phyloP scores from a whole-genome alignment of 2,329 filamentous ascomycete genomes.

The Fusarium virguliforme region DNA sequence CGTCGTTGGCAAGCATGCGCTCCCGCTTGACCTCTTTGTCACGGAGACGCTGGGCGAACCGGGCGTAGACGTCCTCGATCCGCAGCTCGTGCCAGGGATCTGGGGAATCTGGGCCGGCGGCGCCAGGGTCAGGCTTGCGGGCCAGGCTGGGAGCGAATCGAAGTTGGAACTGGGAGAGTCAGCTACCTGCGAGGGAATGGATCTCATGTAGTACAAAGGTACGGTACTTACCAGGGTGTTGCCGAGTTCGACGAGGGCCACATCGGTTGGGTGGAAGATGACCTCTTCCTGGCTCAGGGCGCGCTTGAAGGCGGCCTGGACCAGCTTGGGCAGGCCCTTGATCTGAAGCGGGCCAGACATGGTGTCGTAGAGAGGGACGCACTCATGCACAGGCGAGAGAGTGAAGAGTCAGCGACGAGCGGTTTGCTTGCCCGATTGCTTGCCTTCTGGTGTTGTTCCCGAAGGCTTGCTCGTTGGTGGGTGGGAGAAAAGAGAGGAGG shows the following conservation, averaged over 20 bases:
- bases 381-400: not conserved
- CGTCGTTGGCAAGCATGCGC: not conserved
- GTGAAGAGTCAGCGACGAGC: not conserved
- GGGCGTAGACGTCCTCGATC: constrained; percentile 54
- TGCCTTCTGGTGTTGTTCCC: not conserved
- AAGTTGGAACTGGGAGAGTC: constrained; percentile 75
- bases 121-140: constrained; percentile 71
- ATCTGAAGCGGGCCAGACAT: constrained; percentile 59
- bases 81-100: too few species aligned
- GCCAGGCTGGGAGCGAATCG: constrained; percentile 79
- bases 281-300: constrained; percentile 66
- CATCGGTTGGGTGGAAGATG: constrained; percentile 70
- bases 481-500: not conserved
- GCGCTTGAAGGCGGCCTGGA: constrained; percentile 65
- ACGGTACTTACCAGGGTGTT: constrained; percentile 60
- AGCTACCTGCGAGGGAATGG: constrained; percentile 12
- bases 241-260: constrained; percentile 63
- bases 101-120: constrained; percentile 50
- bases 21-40: not conserved
- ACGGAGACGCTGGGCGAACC: constrained; percentile 63
- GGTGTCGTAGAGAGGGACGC: not conserved
- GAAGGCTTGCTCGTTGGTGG: not conserved
- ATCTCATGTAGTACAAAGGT: not conserved
- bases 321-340: constrained; percentile 68
- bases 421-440: not conserved